phyloP scores from a whole-genome alignment of 345 rosid species.

The Linum trigynum region DNA sequence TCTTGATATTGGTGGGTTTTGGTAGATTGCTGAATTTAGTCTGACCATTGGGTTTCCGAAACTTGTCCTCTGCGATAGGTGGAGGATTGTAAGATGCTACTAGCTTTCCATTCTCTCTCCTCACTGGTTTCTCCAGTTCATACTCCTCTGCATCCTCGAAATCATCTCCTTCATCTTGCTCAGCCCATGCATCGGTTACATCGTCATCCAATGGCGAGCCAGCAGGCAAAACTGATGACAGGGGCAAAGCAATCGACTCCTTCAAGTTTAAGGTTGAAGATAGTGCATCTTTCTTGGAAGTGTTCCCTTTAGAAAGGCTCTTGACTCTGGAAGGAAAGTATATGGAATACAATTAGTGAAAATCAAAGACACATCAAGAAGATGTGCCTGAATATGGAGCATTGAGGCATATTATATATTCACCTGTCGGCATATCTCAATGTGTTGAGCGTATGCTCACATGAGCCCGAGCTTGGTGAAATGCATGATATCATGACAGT shows the following conservation, averaged over 20 bases:
- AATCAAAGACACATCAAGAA: neutral
- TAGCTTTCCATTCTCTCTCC: conserved; percentile 64
- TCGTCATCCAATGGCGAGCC: conserved; percentile 61
- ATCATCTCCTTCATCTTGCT: conserved; percentile 63
- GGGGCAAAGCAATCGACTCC: conserved; percentile 61
- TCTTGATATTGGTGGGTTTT: conserved; percentile 36
- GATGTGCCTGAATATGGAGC: neutral
- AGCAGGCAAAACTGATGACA: conserved; percentile 51
- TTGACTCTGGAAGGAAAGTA: conserved; percentile 54
- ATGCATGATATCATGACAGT: conserved; percentile 98
- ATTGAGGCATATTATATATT: conserved; percentile 3
- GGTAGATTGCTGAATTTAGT: conserved; percentile 44
- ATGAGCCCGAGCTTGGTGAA: conserved; percentile 95
- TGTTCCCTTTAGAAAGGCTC: conserved; percentile 90
- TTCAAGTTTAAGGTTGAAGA: conserved; percentile 63
- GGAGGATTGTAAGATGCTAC: conserved; percentile 31
- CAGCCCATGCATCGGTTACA: conserved; percentile 62
- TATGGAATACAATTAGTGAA: neutral
- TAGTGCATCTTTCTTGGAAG: conserved; percentile 67
- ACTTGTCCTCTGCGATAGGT: conserved; percentile 41
- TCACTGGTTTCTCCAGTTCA: conserved; percentile 54
- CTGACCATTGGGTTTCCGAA: conserved; percentile 42
- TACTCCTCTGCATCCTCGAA: conserved; percentile 62
- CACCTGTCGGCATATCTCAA: conserved; percentile 99
- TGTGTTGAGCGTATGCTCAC: conserved; percentile 97